These are phyloP conservation scores for Cyberlindnera maclurae DNA, from an alignment of 805 yeast genomes.

Conservation along the genomic window DNA sequence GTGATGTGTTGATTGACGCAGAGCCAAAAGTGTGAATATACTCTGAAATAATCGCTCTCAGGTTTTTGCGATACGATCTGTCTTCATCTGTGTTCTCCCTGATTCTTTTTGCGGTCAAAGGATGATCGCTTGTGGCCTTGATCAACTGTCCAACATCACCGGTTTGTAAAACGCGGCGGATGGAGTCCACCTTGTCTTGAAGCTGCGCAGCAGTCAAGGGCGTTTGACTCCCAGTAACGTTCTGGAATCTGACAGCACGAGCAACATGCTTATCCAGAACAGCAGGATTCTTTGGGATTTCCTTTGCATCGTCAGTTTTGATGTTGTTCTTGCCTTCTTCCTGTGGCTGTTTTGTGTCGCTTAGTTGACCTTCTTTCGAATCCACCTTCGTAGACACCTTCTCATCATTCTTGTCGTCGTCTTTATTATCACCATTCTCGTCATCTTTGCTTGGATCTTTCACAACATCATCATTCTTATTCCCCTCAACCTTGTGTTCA, in stretches of 20 bases:
- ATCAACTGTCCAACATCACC: conserved; percentile 1
- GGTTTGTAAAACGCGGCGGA: not conserved
- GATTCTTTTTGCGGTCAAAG: not conserved
- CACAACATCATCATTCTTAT: not conserved
- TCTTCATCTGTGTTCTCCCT: conserved; percentile 2
- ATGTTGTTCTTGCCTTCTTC: not conserved
- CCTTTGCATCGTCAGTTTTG: not conserved
- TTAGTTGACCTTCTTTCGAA: too few relatives aligned
- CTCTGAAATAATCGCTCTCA: conserved; percentile 1
- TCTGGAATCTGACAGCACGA: not conserved
- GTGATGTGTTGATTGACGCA: not conserved
- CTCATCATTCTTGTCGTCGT: too few relatives aligned
- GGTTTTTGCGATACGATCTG: not conserved
- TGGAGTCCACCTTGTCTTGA: not conserved
- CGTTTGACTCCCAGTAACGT: conserved; percentile 1
- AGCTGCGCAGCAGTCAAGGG: not conserved
- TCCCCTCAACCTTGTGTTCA: not conserved
- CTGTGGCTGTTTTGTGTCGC: too few relatives aligned
- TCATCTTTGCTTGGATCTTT: not conserved
- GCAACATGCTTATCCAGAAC: too few relatives aligned
- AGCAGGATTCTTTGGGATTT: not conserved
- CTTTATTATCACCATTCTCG: not conserved
- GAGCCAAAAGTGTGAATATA: not conserved
- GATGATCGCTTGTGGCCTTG: not conserved
- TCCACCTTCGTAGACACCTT: too few relatives aligned